phyloP scores from a whole-genome alignment of 306 rosid genomes.

The Acmispon strigosus region DNA sequence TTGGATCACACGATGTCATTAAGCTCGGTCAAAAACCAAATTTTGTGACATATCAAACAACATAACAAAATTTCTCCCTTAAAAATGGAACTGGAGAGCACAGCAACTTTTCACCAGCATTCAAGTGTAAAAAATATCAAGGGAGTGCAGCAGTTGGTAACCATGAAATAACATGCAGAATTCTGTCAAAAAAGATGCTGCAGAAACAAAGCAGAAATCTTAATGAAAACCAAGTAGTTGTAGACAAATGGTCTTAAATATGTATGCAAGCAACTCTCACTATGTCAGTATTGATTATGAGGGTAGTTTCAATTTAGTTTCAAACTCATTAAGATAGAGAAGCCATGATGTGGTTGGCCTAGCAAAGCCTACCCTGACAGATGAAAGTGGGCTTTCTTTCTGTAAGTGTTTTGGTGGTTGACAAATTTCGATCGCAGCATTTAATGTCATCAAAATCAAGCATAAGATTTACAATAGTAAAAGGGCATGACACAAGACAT shows the following conservation, averaged over 20 bases:
- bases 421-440: neutral
- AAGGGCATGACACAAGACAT: constrained; percentile 22
- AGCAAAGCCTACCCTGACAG: neutral
- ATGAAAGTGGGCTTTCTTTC: neutral
- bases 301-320: neutral
- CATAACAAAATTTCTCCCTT: too few relatives aligned
- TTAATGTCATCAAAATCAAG: neutral
- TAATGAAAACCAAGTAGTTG: neutral
- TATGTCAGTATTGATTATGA: neutral
- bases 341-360: neutral
- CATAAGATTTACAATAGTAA: constrained; percentile 4
- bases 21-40: too few relatives aligned
- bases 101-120: neutral
- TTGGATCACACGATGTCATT: too few relatives aligned
- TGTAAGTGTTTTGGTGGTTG: neutral
- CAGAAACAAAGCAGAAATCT: neutral
- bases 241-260: neutral
- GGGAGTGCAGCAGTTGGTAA: neutral
- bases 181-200: neutral
- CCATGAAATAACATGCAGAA: constrained; percentile 6
- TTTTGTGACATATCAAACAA: too few relatives aligned
- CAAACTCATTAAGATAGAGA: constrained; percentile 3
- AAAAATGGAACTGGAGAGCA: neutral
- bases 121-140: neutral
- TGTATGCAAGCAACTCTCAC: neutral